Conservation (phyloP, 257 asterid genomes). For the Linderniella brevidens region DNA sequence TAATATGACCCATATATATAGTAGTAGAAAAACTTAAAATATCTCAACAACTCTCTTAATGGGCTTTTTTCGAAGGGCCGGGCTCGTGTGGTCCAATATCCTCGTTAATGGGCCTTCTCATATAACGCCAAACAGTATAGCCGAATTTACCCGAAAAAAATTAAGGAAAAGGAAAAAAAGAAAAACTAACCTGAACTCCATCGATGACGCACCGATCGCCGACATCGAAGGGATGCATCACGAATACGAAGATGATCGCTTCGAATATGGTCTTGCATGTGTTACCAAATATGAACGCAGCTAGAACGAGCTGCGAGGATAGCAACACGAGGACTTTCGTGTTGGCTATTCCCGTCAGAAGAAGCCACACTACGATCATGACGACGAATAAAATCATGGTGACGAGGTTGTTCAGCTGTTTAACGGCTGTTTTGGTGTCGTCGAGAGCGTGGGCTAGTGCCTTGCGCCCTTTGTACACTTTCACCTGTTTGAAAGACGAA, state of each 20-base stretch:
- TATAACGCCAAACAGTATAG: too few species aligned
- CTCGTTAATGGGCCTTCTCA: too few species aligned
- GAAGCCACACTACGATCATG: conserved; percentile 57
- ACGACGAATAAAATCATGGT: conserved; percentile 29
- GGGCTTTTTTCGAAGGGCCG: too few species aligned
- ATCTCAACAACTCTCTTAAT: too few species aligned
- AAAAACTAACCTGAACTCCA: conserved; percentile 57
- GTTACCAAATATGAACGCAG: conserved; percentile 72
- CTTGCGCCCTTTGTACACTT: conserved; percentile 62
- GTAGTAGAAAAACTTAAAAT: too few species aligned
- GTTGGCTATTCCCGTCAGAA: conserved; percentile 57
- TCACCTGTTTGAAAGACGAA: conserved; percentile 30
- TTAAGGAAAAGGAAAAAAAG: too few species aligned
- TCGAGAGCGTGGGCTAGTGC: conserved; percentile 63
- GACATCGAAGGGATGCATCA: conserved; percentile 88
- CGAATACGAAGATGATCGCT: conserved; percentile 63
- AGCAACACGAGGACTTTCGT: conserved; percentile 59
- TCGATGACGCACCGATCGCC: conserved; percentile 79
- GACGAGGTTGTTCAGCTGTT: conserved; percentile 51
- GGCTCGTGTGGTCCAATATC: too few species aligned
- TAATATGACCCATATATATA: too few species aligned
- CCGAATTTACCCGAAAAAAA: too few species aligned
- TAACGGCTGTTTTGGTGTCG: conserved; percentile 73
- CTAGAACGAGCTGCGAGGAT: conserved; percentile 72
- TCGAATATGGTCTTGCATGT: conserved; percentile 84